phyloP scores from a whole-genome alignment of 371 early-diverging fungal species.

The Lichtheimia ramosa region DNA sequence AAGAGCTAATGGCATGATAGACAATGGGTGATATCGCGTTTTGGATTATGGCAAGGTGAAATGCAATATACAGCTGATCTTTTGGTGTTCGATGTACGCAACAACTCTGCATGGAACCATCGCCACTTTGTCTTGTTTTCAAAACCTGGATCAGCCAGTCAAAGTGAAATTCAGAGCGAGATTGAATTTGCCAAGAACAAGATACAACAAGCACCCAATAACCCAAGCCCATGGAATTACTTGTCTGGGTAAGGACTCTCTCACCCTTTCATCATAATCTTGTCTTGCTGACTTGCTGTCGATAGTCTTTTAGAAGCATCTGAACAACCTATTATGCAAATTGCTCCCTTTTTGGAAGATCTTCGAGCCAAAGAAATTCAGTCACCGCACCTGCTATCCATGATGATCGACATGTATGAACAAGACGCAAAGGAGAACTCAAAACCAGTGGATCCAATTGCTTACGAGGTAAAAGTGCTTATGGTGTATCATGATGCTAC shows the following conservation, averaged over 20 bases:
- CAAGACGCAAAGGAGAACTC: slow-evolving; percentile 41
- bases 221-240: slow-evolving; percentile 92
- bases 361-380: slow-evolving; percentile 31
- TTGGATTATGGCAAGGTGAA: slow-evolving; percentile 82
- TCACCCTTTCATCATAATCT: not conserved
- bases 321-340: slow-evolving; percentile 29
- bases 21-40: slow-evolving; percentile 86
- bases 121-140: slow-evolving; percentile 75
- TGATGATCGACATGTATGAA: slow-evolving; percentile 71
- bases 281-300: not conserved
- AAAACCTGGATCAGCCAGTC: slow-evolving; percentile 39
- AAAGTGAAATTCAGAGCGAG: slow-evolving; percentile 56
- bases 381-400: slow-evolving; percentile 64
- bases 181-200: slow-evolving; percentile 67
- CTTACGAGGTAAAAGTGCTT: slow-evolving; percentile 32
- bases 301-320: slow-evolving; percentile 50
- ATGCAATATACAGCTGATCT: slow-evolving; percentile 67
- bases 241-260: slow-evolving; percentile 58
- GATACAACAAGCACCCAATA: slow-evolving; percentile 80
- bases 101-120: slow-evolving; percentile 98
- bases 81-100: slow-evolving; percentile 82
- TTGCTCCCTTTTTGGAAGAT: slow-evolving; percentile 51
- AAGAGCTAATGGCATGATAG: slow-evolving; percentile 32
- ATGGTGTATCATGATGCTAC: too few species aligned
- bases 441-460: slow-evolving; percentile 32